Percentiles rank a stretch among this genome's conserved stretches.
Evolutionary conservation across 257 asterid species (phyloP).

Genomic region (Plantago major): DNA sequence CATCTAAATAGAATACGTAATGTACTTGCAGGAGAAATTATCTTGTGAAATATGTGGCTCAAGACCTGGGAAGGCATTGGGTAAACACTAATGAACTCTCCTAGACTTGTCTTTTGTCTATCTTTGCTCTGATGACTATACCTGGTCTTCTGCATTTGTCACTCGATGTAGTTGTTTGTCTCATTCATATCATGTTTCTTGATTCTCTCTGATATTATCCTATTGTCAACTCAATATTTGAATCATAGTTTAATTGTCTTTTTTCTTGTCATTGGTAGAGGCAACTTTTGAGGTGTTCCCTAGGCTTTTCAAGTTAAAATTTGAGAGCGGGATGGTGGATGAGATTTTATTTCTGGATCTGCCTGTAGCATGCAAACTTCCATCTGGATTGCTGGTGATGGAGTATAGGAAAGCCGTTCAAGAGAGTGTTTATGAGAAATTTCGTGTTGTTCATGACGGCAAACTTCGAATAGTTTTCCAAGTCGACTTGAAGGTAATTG

Average conservation of each 20-base stretch:
- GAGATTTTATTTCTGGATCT: conserved; percentile 92
- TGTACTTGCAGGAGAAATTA: conserved; percentile 43
- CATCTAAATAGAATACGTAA: conserved; percentile 2
- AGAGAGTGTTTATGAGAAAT: conserved; percentile 91
- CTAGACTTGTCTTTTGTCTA: too few species aligned
- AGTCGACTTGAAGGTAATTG: conserved; percentile 79
- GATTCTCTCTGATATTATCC: not conserved
- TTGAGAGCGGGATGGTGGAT: conserved; percentile 80
- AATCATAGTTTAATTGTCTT: not conserved
- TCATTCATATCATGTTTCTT: not conserved
- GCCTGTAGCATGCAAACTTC: conserved; percentile 81
- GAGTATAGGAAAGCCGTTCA: conserved; percentile 91
- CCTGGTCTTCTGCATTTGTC: too few species aligned
- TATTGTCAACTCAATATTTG: not conserved
- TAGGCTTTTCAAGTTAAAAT: conserved; percentile 87
- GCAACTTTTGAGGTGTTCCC: conserved; percentile 98
- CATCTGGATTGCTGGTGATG: conserved; percentile 93
- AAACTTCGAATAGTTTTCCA: conserved; percentile 91
- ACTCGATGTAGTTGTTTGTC: too few species aligned
- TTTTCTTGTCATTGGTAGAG: conserved; percentile 42
- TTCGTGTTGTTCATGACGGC: conserved; percentile 97
- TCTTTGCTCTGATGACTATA: too few species aligned
- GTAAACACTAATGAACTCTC: conserved; percentile 33
- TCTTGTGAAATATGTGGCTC: conserved; percentile 53
- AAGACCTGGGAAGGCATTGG: conserved; percentile 52